phyloP scores from a whole-genome alignment of 2,329 filamentous ascomycete genomes.

The Monosporascus cannonballus region DNA sequence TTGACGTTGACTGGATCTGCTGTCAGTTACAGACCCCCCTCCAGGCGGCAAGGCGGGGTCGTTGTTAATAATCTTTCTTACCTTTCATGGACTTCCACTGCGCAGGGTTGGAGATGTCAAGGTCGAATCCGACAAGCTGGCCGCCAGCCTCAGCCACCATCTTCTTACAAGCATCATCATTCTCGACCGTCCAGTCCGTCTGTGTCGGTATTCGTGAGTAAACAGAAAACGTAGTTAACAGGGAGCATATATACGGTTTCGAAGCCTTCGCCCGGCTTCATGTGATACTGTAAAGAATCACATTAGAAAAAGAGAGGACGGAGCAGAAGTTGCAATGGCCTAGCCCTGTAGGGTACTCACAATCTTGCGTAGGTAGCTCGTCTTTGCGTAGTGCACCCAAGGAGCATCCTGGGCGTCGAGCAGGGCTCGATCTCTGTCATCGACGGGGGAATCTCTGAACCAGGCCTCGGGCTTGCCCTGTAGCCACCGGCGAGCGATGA shows the following conservation, averaged over 20 bases:
- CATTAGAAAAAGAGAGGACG: neutral
- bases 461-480: neutral
- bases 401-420: neutral
- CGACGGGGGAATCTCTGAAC: constrained; percentile 1
- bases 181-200: constrained; percentile 4
- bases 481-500: too few species aligned
- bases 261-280: neutral
- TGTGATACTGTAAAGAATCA: neutral
- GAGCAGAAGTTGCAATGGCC: neutral
- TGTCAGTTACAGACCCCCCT: neutral
- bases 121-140: neutral
- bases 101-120: neutral
- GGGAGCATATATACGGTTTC: neutral
- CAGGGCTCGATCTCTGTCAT: constrained; percentile 2
- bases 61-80: neutral
- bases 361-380: neutral
- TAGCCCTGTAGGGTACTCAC: neutral
- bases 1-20: constrained; percentile 3
- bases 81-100: neutral
- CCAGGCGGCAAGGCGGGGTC: too few species aligned
- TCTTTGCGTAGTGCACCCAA: constrained; percentile 1
- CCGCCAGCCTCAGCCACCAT: constrained; percentile 6
- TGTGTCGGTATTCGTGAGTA: neutral
- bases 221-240: neutral
- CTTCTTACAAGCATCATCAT: constrained; percentile 5